Evolutionary conservation across 148 eudicot genomes (phyloP).

Genomic region (Arctostaphylos glauca): DNA sequence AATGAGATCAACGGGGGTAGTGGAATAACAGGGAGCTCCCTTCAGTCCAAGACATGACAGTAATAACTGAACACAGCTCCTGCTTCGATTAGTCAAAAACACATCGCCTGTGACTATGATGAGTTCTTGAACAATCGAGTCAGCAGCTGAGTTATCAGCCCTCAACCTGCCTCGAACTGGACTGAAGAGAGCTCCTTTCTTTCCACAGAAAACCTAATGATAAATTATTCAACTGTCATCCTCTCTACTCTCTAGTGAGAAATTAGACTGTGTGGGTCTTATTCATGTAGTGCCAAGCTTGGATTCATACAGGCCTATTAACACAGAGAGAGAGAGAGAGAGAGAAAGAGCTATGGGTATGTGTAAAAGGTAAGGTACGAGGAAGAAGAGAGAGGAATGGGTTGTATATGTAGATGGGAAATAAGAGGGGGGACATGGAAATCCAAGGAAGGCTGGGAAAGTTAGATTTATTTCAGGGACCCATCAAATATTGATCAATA

Average conservation of each 20-base stretch:
- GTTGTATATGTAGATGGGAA: not conserved
- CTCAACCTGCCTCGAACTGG: constrained; percentile 44
- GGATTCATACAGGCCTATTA: not conserved
- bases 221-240: not conserved
- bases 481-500: not conserved
- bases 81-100: constrained; percentile 49
- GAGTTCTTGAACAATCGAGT: constrained; percentile 48
- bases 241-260: not conserved
- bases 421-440: not conserved
- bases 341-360: not conserved
- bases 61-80: constrained; percentile 40
- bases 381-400: not conserved
- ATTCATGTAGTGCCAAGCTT: not conserved
- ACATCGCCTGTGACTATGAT: constrained; percentile 22
- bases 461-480: not conserved
- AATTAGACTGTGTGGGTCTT: not conserved
- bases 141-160: constrained; percentile 48
- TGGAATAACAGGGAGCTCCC: constrained; percentile 53
- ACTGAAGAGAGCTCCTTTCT: constrained; percentile 55
- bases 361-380: not conserved
- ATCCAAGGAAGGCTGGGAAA: not conserved
- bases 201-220: constrained; percentile 12
- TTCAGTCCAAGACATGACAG: constrained; percentile 69
- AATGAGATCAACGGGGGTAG: not conserved
- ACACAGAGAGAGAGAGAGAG: not conserved